phyloP scores from a whole-genome alignment of 371 early-diverging fungal genomes.

The Rhizopus microsporus region DNA sequence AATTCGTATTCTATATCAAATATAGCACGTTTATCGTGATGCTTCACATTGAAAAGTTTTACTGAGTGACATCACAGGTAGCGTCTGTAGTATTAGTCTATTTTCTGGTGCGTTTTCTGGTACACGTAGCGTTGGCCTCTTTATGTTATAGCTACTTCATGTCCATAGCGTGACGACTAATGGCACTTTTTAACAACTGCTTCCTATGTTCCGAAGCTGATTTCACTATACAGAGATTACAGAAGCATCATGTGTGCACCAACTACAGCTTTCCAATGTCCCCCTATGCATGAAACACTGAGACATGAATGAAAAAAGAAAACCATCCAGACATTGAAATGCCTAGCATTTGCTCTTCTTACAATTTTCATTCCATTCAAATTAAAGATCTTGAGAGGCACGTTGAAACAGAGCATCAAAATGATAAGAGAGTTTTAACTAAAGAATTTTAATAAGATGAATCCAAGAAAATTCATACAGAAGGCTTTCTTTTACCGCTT shows the following conservation, averaged over 20 bases:
- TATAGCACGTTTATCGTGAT: too few relatives aligned
- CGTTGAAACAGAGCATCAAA: background rate
- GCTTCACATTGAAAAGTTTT: too few relatives aligned
- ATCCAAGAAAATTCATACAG: conserved; percentile 5
- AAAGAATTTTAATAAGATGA: conserved; percentile 5
- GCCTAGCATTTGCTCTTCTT: background rate
- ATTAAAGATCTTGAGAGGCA: background rate
- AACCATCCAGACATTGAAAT: background rate
- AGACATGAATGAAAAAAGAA: background rate
- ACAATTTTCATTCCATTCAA: background rate
- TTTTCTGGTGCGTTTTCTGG: too few relatives aligned
- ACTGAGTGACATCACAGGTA: too few relatives aligned
- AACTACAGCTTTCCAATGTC: too few relatives aligned
- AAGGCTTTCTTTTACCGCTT: conserved; percentile 3
- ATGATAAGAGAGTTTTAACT: conserved; percentile 1
- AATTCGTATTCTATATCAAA: too few relatives aligned
- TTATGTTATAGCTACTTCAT: conserved; percentile 1
- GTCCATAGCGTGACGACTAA: conserved; percentile 1
- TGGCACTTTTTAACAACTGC: conserved; percentile 6
- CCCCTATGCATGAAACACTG: too few relatives aligned
- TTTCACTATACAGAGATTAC: background rate
- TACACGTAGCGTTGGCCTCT: too few relatives aligned
- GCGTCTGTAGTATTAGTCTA: too few relatives aligned
- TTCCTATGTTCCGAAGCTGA: background rate
- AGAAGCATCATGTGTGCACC: background rate